These are phyloP conservation scores for Metarhizium sp. DNA, from an alignment of 2,329 filamentous ascomycete genomes.

Conservation along the genomic window DNA sequence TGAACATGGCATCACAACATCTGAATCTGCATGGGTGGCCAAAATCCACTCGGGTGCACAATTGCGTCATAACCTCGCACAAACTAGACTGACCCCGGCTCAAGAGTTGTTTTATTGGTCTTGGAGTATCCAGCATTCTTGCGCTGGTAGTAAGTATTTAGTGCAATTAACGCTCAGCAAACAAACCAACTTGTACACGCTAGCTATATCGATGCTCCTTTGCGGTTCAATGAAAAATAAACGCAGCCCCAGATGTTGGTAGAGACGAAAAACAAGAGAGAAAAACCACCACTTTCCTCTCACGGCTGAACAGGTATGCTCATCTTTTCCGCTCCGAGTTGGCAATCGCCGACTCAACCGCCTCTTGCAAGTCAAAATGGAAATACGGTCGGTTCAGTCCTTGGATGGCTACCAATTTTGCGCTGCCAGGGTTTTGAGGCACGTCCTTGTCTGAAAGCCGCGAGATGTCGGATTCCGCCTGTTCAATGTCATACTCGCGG, in stretches of 20 bases:
- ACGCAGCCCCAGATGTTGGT: not conserved
- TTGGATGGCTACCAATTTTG: slow-evolving; percentile 27
- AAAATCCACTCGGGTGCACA: too few relatives aligned
- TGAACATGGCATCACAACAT: too few relatives aligned
- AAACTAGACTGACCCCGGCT: too few relatives aligned
- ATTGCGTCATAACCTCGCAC: too few relatives aligned
- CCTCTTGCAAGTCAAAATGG: slow-evolving; percentile 41
- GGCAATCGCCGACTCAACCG: slow-evolving; percentile 33
- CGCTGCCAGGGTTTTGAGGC: slow-evolving; percentile 17
- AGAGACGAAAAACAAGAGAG: not conserved
- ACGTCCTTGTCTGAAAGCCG: slow-evolving; percentile 18
- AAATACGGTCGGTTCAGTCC: slow-evolving; percentile 43
- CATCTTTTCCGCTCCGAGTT: slow-evolving; percentile 20
- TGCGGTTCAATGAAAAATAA: too few relatives aligned
- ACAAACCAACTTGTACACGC: too few relatives aligned
- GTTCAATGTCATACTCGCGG: slow-evolving; percentile 19
- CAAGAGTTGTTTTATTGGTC: too few relatives aligned
- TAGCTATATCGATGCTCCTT: too few relatives aligned
- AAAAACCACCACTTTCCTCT: not conserved
- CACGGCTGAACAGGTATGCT: not conserved
- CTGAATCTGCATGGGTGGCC: too few relatives aligned
- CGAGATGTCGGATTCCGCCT: slow-evolving; percentile 13
- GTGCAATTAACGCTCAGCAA: too few relatives aligned
- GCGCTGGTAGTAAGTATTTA: too few relatives aligned
- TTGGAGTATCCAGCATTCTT: too few relatives aligned